Evolutionary conservation across 1,284 basidiomycete genomes (phyloP).

Genomic region (Xanthoconium separans): DNA sequence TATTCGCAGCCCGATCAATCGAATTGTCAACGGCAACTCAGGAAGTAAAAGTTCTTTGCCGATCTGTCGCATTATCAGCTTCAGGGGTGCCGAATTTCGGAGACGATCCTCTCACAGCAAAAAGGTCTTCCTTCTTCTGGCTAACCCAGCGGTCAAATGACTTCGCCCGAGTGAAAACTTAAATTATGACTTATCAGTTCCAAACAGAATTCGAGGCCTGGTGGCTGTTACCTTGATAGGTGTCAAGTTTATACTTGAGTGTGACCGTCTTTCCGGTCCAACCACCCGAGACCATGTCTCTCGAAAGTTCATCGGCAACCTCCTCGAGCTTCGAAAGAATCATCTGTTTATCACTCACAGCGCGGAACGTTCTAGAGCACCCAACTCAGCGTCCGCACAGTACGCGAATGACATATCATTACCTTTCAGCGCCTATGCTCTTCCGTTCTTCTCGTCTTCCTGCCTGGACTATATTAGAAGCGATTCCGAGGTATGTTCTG

Average conservation of each 20-base stretch:
- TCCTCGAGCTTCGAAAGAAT: constrained; percentile 78
- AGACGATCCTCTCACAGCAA: constrained; percentile 50
- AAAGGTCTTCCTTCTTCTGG: constrained; percentile 74
- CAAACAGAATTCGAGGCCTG: background rate
- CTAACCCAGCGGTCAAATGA: constrained; percentile 74
- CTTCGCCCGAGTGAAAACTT: constrained; percentile 81
- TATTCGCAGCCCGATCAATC: constrained; percentile 80
- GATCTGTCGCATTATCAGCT: constrained; percentile 43
- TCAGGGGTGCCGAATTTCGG: constrained; percentile 3
- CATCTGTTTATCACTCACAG: constrained; percentile 60
- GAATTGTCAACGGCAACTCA: constrained; percentile 74
- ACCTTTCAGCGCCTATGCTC: constrained; percentile 89
- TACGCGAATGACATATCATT: constrained; percentile 4
- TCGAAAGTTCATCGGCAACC: constrained; percentile 76
- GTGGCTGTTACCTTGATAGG: constrained; percentile 61
- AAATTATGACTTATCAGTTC: constrained; percentile 4
- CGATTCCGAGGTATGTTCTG: constrained; percentile 79
- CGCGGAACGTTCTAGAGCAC: constrained; percentile 66
- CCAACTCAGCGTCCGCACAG: background rate
- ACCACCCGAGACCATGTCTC: constrained; percentile 68
- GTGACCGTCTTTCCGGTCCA: constrained; percentile 80
- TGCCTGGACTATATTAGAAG: constrained; percentile 78
- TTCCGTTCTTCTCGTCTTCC: constrained; percentile 78
- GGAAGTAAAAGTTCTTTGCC: constrained; percentile 81
- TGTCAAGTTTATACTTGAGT: constrained; percentile 79